Evolutionary conservation across 345 rosid species (phyloP).

Genomic region (Microcos paniculata): DNA sequence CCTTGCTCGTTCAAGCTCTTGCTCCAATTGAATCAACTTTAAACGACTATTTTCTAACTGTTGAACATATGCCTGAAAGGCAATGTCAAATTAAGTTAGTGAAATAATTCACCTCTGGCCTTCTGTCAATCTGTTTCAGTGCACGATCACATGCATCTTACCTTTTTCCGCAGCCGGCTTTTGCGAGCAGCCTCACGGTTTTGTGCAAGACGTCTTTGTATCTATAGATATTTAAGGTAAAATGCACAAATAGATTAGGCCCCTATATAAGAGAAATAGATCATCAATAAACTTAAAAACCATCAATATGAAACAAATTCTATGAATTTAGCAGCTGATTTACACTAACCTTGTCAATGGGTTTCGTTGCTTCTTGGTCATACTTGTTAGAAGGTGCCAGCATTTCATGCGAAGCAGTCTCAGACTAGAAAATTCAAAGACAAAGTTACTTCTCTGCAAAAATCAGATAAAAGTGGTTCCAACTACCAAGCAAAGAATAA

Average conservation of each 20-base stretch:
- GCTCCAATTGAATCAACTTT: conserved; percentile 83
- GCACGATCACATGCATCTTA: conserved; percentile 22
- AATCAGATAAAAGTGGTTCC: not conserved
- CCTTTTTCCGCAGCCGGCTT: conserved; percentile 95
- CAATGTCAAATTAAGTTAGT: conserved; percentile 17
- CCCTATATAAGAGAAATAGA: not conserved
- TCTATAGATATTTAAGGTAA: conserved; percentile 33
- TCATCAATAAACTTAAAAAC: not conserved
- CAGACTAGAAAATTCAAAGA: conserved; percentile 57
- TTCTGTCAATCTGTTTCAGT: not conserved
- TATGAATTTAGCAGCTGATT: not conserved
- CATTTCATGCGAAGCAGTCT: conserved; percentile 73
- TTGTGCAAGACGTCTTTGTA: conserved; percentile 92
- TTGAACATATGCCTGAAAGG: conserved; percentile 87
- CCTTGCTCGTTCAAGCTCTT: conserved; percentile 74
- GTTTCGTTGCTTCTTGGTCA: conserved; percentile 81
- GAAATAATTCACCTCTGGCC: not conserved
- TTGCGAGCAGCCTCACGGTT: conserved; percentile 99
- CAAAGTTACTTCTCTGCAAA: conserved; percentile 10
- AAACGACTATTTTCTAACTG: conserved; percentile 90
- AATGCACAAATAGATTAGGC: not conserved
- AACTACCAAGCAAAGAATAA: conserved; percentile 9
- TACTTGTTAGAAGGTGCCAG: conserved; percentile 55
- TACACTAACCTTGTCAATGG: conserved; percentile 59
- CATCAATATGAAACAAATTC: not conserved